These are phyloP conservation scores for Sugiyamaella sp. DNA, from an alignment of 1,139 yeast species.

Conservation along the genomic window DNA sequence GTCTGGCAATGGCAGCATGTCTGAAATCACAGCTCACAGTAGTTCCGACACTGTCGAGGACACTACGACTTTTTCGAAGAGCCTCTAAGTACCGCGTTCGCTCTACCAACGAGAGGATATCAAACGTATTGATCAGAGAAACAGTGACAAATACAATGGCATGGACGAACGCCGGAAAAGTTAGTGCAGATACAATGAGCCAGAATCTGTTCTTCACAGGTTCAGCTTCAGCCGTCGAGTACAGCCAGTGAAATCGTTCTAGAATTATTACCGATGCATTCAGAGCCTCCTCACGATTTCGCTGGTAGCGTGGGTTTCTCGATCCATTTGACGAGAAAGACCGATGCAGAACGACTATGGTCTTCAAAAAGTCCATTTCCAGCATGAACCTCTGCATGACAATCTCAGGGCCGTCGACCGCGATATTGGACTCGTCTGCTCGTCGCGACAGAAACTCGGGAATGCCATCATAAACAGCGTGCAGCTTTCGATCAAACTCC, in stretches of 20 bases:
- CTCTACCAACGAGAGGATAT: slow-evolving; percentile 24
- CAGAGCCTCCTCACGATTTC: slow-evolving; percentile 36
- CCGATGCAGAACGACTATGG: slow-evolving; percentile 40
- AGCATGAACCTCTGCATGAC: slow-evolving; percentile 39
- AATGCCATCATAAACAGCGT: slow-evolving; percentile 31
- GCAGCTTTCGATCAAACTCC: slow-evolving; percentile 34
- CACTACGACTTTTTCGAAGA: slow-evolving; percentile 18
- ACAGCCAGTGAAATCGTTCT: slow-evolving; percentile 39
- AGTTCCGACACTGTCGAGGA: slow-evolving; percentile 26
- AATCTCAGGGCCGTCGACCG: slow-evolving; percentile 33
- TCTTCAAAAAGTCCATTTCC: slow-evolving; percentile 39
- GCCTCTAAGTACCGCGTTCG: slow-evolving; percentile 22
- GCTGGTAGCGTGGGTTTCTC: slow-evolving; percentile 29
- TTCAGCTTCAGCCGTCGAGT: slow-evolving; percentile 33
- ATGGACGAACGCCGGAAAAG: slow-evolving; percentile 31
- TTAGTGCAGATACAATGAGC: slow-evolving; percentile 29
- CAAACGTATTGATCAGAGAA: slow-evolving; percentile 31
- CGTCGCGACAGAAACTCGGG: slow-evolving; percentile 32
- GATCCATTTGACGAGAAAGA: slow-evolving; percentile 33
- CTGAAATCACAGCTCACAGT: slow-evolving; percentile 22
- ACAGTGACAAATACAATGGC: slow-evolving; percentile 33
- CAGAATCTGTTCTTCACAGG: slow-evolving; percentile 31
- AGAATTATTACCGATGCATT: slow-evolving; percentile 38
- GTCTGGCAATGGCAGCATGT: slow-evolving; percentile 23
- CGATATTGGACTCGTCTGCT: slow-evolving; percentile 30